Evolutionary conservation across 345 rosid species (phyloP).

Genomic region (Heritiera littoralis): DNA sequence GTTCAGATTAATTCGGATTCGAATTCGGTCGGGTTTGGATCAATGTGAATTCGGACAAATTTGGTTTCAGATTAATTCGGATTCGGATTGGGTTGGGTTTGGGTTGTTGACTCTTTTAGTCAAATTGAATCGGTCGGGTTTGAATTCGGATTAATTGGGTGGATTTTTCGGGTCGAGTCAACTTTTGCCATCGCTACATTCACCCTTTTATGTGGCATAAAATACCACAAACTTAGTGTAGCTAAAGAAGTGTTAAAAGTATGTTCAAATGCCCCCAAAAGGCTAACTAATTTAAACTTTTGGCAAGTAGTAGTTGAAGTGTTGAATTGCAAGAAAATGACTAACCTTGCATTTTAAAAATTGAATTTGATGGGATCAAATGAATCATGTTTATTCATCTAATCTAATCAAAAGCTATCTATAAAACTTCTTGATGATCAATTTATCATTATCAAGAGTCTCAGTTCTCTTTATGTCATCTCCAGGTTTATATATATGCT

Average conservation of each 20-base stretch:
- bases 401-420: neutral
- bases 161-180: no score
- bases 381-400: neutral
- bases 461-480: neutral
- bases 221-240: slow-evolving; percentile 30
- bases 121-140: no score
- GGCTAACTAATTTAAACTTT: slow-evolving; percentile 20
- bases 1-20: no score
- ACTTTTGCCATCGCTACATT: neutral
- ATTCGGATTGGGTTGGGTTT: no score
- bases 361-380: neutral
- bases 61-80: no score
- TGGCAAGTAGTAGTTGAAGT: slow-evolving; percentile 11
- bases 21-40: no score
- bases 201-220: slow-evolving; percentile 33
- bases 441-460: neutral
- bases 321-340: slow-evolving; percentile 17
- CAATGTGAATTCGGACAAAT: no score
- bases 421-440: neutral
- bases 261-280: slow-evolving; percentile 29
- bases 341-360: neutral
- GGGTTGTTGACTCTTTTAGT: no score
- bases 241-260: slow-evolving; percentile 6
- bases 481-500: neutral
- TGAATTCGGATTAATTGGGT: no score